Evolutionary conservation across 2,329 filamentous ascomycete species (phyloP).

Genomic region (Blastomyces silverae): DNA sequence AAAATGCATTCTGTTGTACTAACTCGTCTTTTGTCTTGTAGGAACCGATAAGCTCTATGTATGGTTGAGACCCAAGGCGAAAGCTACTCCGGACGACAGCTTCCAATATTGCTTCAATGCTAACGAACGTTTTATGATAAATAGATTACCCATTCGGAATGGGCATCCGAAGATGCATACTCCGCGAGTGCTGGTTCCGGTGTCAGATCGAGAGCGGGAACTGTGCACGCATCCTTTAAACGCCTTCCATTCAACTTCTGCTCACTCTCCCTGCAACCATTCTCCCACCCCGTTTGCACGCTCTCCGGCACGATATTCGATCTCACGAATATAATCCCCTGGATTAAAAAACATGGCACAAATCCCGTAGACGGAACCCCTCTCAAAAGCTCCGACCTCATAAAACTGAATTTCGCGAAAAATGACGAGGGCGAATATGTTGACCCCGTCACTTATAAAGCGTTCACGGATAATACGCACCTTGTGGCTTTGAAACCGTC

Average conservation of each 20-base stretch:
- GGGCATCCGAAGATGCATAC: constrained; percentile 85
- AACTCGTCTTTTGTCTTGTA: constrained; percentile 21
- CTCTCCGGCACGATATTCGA: constrained; percentile 84
- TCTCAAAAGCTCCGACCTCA: constrained; percentile 72
- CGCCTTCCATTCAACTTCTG: constrained; percentile 97
- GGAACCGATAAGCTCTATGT: constrained; percentile 48
- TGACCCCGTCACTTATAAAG: constrained; percentile 94
- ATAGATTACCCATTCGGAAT: constrained; percentile 93
- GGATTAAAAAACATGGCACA: constrained; percentile 88
- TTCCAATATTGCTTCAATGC: constrained; percentile 11
- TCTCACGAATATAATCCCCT: constrained; percentile 84
- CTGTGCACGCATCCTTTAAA: constrained; percentile 63
- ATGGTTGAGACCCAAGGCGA: constrained; percentile 22
- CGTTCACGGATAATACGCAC: constrained; percentile 96
- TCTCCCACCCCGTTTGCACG: constrained; percentile 90
- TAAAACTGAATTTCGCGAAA: constrained; percentile 84
- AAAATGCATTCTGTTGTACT: constrained; percentile 10
- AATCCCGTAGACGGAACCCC: constrained; percentile 82
- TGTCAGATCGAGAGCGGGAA: constrained; percentile 47
- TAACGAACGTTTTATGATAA: constrained; percentile 14
- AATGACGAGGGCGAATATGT: constrained; percentile 89
- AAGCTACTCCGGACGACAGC: background rate
- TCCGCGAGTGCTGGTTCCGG: constrained; percentile 71
- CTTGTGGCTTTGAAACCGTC: constrained; percentile 80
- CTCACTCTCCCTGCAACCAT: constrained; percentile 90